Conservation (phyloP, 2,329 filamentous ascomycete genomes). For the Cladorrhinum sp. region DNA sequence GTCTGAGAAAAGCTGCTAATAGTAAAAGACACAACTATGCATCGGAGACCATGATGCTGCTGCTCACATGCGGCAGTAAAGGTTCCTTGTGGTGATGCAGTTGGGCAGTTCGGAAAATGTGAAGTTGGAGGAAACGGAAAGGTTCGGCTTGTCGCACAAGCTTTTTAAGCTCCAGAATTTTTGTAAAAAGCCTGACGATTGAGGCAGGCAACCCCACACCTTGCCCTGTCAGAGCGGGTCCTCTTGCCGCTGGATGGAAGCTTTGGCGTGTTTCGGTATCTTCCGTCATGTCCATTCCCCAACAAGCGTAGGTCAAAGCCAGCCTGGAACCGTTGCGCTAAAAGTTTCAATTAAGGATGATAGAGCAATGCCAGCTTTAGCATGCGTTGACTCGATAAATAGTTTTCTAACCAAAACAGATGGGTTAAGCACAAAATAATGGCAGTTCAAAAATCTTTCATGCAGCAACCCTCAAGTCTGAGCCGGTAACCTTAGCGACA, state of each 20-base stretch:
- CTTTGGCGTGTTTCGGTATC: too few relatives aligned
- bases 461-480: constrained; percentile 27
- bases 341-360: too few relatives aligned
- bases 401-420: not conserved
- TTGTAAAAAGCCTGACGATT: constrained; percentile 6
- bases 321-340: too few relatives aligned
- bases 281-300: too few relatives aligned
- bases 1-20: constrained; percentile 2
- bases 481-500: constrained; percentile 33
- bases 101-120: not conserved
- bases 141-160: constrained; percentile 11
- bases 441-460: constrained; percentile 9
- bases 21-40: not conserved
- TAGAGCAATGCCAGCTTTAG: too few relatives aligned
- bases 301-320: too few relatives aligned
- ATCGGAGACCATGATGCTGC: not conserved
- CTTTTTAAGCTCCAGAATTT: constrained; percentile 11
- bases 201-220: constrained; percentile 11
- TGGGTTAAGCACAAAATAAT: not conserved
- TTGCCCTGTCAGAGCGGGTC: constrained; percentile 1
- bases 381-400: too few relatives aligned
- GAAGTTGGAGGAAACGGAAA: constrained; percentile 13
- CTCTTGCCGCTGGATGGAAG: too few relatives aligned
- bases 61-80: constrained; percentile 16
- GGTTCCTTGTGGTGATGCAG: not conserved